Conservation (phyloP, 2,329 filamentous ascomycete genomes). For the Mollisia scopiformis region DNA sequence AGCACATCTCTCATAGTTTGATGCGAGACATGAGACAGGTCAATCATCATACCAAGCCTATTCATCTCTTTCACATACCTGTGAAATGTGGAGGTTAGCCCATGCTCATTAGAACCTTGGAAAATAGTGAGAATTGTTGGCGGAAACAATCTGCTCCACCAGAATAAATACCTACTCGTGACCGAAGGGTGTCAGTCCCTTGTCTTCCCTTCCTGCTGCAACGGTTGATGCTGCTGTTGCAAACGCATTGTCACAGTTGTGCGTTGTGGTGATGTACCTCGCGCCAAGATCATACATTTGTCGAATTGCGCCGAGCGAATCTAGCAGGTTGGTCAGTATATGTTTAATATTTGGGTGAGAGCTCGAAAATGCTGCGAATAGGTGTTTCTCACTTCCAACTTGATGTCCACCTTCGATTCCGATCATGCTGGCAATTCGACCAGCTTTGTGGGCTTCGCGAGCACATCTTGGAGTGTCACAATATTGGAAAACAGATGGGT, state of each 20-base stretch:
- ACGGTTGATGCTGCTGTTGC: conserved; percentile 40
- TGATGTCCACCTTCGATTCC: conserved; percentile 65
- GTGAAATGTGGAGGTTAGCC: no score
- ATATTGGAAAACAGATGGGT: conserved; percentile 24
- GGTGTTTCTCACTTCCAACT: conserved; percentile 44
- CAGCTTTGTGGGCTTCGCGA: conserved; percentile 38
- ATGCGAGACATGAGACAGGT: conserved; percentile 76
- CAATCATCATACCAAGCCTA: conserved; percentile 87
- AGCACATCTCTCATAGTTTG: conserved; percentile 78
- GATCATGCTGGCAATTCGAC: conserved; percentile 56
- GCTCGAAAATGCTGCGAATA: no score
- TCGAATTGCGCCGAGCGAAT: conserved; percentile 54
- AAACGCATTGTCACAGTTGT: conserved; percentile 70
- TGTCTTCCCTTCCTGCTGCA: conserved; percentile 23
- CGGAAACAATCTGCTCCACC: no score
- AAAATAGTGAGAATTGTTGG: no score
- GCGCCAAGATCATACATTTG: conserved; percentile 64
- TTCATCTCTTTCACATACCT: conserved; percentile 92
- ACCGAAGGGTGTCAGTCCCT: conserved; percentile 58
- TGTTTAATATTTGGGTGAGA: not conserved
- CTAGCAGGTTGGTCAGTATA: not conserved
- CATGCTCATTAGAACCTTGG: no score
- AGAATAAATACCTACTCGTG: no score
- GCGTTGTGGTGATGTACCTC: conserved; percentile 68
- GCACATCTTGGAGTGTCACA: conserved; percentile 19